Evolutionary conservation across 2,329 filamentous ascomycete species (phyloP), one percentile per base, ranked within the genome.

Genomic region (Fusarium sulawesiense): DNA sequence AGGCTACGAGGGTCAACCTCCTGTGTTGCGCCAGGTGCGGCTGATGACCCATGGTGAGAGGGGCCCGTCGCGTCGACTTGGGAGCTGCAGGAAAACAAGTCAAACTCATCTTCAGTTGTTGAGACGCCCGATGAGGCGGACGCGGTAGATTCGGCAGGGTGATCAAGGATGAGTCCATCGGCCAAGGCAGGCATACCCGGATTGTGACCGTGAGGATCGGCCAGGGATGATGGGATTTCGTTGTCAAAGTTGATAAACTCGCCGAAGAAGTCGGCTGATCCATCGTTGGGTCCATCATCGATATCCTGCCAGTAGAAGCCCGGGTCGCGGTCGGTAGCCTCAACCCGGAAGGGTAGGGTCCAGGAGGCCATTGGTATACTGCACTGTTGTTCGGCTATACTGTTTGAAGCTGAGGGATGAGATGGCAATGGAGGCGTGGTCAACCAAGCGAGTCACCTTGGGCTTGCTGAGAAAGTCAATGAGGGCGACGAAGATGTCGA

Each of bases 161-260:
- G 75, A 27, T 75, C 72, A 34, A 77, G 61, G 46, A 80, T 71
- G 37, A 79, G 66, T 16, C 75, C 63, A 25, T 79, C 77, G 12
- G 73, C 59, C 55, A 76, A 64, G 49, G 65, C 57, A 16, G 75
- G 63, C 53, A 78, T 72, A 45, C 72, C 60, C 42, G 75, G 56
- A 56, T 71, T 59, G 20, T 67, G 60, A 16, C 60, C 57, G 50
- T 73, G 70, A 44, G 73, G 64, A 56, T 63, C 68, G 25, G 66
- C 63, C 64, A 69, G 73, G 40, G 73, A 64, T 11, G 73, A 60
- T 23, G 64, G 56, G n/a, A 71, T 70, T 50, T 75, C 75, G 58
- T 62, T 73, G 37, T 80, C 79, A 59, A 80, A 78, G 75, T 80
- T 75, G 68, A 81, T 73, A 60, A 80, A 81, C 70, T 81, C 77